phyloP scores from a whole-genome alignment of 192 early-diverging fungal genomes.

The Chytriomyces confervae region DNA sequence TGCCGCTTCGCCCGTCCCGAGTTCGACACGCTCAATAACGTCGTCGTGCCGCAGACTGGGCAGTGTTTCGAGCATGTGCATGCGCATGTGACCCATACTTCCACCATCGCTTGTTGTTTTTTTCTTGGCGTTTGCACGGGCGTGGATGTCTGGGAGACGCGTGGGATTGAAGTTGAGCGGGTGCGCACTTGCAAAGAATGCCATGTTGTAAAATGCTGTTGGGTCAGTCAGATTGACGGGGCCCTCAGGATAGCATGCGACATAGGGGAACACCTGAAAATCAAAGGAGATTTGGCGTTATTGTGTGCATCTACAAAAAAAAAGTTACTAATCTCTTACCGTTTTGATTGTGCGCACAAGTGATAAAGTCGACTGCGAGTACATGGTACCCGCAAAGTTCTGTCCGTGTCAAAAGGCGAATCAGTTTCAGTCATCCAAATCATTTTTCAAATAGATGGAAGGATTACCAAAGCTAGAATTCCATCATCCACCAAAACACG shows the following conservation, averaged over 20 bases:
- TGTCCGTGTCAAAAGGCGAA: conserved; percentile 22
- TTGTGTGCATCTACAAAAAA: conserved; percentile 31
- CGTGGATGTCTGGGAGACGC: conserved; percentile 40
- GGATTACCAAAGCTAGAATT: conserved; percentile 72
- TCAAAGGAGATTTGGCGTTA: too few species aligned
- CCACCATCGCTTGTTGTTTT: conserved; percentile 32
- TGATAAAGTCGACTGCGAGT: conserved; percentile 60
- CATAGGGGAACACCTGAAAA: conserved; percentile 64
- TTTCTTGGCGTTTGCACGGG: neutral
- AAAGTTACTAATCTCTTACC: conserved; percentile 12
- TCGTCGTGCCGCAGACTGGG: conserved; percentile 23
- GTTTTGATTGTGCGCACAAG: conserved; percentile 61
- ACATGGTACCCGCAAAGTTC: conserved; percentile 80
- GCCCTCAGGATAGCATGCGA: conserved; percentile 71
- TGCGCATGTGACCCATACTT: conserved; percentile 49
- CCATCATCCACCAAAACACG: conserved; percentile 77
- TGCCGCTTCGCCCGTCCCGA: conserved; percentile 38
- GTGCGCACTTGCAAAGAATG: conserved; percentile 65
- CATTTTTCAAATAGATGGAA: neutral
- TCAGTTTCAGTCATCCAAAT: neutral
- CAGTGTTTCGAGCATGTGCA: conserved; percentile 59
- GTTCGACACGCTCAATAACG: conserved; percentile 28
- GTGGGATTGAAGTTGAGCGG: conserved; percentile 54
- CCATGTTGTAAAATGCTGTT: conserved; percentile 67
- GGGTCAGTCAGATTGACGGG: conserved; percentile 35